phyloP scores from a whole-genome alignment of 225 moss, liverwort and hornwort genomes.

The Physcomitrellopsis africana region DNA sequence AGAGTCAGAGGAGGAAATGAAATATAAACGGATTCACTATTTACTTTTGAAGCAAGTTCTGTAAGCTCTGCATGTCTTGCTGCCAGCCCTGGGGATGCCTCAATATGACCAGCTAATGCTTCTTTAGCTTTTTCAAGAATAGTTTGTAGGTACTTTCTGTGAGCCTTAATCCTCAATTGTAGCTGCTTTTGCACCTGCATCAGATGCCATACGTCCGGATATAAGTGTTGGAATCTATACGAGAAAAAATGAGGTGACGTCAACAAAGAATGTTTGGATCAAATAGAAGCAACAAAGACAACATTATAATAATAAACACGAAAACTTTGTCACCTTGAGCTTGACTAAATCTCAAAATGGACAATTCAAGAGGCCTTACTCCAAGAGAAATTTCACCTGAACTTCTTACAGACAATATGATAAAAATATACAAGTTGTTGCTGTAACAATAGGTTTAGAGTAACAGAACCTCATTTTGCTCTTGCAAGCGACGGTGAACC shows the following conservation, averaged over 20 bases:
- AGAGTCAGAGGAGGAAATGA: conserved; percentile 56
- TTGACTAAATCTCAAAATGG: background rate
- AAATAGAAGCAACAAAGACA: background rate
- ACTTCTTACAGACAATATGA: conserved; percentile 2
- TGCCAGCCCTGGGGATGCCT: conserved; percentile 81
- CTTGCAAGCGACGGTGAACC: conserved; percentile 87
- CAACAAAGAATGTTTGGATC: background rate
- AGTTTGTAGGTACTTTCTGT: conserved; percentile 92
- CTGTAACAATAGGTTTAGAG: conserved; percentile 10
- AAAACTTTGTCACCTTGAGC: background rate
- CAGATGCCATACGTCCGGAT: conserved; percentile 6
- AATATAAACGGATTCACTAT: conserved; percentile 58
- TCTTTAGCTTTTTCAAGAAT: conserved; percentile 94
- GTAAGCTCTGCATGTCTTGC: conserved; percentile 89
- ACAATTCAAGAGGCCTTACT: background rate
- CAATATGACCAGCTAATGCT: conserved; percentile 76
- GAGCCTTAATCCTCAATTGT: conserved; percentile 91
- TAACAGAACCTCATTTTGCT: conserved; percentile 83
- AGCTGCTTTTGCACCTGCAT: conserved; percentile 88
- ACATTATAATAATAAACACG: background rate
- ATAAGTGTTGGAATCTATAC: conserved; percentile 1
- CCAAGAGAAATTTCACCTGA: background rate
- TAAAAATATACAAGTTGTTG: background rate
- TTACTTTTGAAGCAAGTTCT: conserved; percentile 84
- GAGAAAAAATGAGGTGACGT: background rate